Base-by-base conservation (phyloP, 1,284 basidiomycete genomes). In the Heterobasidion irregulare region DNA sequence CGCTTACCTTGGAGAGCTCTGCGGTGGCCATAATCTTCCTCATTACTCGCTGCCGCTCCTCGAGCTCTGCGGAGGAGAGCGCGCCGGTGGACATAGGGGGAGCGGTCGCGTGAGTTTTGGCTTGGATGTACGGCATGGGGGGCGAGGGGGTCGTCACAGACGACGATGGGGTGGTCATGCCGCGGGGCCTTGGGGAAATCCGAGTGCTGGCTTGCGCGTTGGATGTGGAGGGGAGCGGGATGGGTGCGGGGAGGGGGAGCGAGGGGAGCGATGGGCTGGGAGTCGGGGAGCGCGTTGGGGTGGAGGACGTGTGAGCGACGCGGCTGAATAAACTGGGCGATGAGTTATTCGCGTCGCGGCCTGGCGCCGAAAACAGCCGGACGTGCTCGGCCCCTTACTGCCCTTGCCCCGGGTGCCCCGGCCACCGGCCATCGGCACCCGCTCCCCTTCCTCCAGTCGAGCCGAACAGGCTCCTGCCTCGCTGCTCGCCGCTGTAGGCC, bases 111-210 rank as follows among this genome's bases (percentile, higher is more conserved):
- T 66, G 73, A 64, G 70, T 74, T 65, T 66, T 71, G 54, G 68
- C 72, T 60, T 77, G 78, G 58, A 81, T 71, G 72, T 78, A 84
- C 63, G 77, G 68, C 67, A 81, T 75, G 58, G 83, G 82, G 26
- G 87, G 86, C 53, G 86, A 89, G 63, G 83, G 82, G 56, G 87
- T 88, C 64, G 86, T 89, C 63, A 83, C 77, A 58, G 86, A 86
- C 59, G 86, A 89, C 56, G 85, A 80, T 50, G 86, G 84, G 41
- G 86, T 84, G 63, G 85, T 81, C 86, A 89, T 89, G 62, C 55
- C 56, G 54, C 58, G 50, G 33, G 38, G 67, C 3, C n/a, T 15
- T 12, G 33, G 8, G 10, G n/a, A 19, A 34, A 34, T 34, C 12
- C 19, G 36, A 10, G 44, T 16, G 41, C 10, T 8, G 13, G 8